Evolutionary conservation across 2,329 filamentous ascomycete species (phyloP), one percentile per base, ranked within the genome.

Genomic region (Pseudogymnoascus sp.): DNA sequence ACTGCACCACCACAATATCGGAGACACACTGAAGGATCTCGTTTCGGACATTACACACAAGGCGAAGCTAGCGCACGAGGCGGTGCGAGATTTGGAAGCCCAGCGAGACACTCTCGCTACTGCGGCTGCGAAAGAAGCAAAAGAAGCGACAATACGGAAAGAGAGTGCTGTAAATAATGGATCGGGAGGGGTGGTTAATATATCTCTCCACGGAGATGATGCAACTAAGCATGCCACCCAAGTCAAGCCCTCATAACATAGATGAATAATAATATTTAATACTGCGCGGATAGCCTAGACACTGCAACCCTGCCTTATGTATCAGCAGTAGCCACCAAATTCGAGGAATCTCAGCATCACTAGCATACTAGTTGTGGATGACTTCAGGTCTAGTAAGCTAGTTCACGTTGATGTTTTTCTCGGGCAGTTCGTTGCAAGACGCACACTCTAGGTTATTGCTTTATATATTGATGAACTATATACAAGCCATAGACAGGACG

Each of bases 1-100:
- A 14, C 28, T 12, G 18, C 28, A 9, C 3, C 25, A 56, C n/a
- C 28, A 56, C n/a, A 34, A 56, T 34, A 56, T 56, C n/a, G 49
- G 49, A 56, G 28, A 34, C 28, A 56, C 49, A 18, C 34, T 56
- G 28, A 56, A 56, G 49, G 49, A 56, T 34, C 49, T 56, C 9
- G 49, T 56, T 18, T 31, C 23, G 9, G 49, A 56, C 25, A 56
- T 56, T 34, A 34, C 49, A 56, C n/a, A 56, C 9, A 56, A 56
- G 28, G 25, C 25, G 25, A 56, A 34, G 23, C n/a, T 18, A 14
- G 49, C 49, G 28, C 49, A 34, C 7, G 49, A 56, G 9, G 49
- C 12, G 16, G 49, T 34, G n/a, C 25, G 49, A 34, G 49, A 56
- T 18, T 56, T 56, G 49, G 49, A 56, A 34, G 49, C 49, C 3